Evolutionary conservation across 1,284 basidiomycete genomes (phyloP).

Genomic region (Anthracocystis setariae): DNA sequence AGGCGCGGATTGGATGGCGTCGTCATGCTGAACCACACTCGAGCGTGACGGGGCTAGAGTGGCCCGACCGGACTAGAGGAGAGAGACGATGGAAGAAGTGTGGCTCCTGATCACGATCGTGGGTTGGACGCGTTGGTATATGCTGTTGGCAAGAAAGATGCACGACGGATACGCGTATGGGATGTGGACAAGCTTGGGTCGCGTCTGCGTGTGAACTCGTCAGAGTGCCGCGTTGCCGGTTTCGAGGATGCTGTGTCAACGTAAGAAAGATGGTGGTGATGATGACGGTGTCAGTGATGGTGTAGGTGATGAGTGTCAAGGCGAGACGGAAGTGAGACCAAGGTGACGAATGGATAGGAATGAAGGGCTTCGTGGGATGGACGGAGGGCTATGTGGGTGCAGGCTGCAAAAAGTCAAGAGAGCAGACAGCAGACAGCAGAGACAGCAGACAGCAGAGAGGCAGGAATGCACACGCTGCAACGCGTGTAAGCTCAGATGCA

Average conservation of each 20-base stretch:
- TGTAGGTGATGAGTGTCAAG: neutral
- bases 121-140: constrained; percentile 13
- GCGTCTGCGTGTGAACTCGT: constrained; percentile 5
- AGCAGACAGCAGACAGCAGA: neutral
- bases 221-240: neutral
- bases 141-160: constrained; percentile 15
- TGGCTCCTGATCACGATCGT: neutral
- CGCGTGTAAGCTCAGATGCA: constrained; percentile 14
- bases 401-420: constrained; percentile 1
- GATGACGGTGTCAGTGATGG: neutral
- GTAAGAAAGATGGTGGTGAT: neutral
- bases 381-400: constrained; percentile 7
- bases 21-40: constrained; percentile 33
- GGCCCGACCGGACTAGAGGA: constrained; percentile 12
- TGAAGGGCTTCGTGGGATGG: constrained; percentile 6
- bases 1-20: constrained; percentile 46
- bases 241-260: neutral
- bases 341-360: neutral
- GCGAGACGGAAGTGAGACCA: constrained; percentile 1
- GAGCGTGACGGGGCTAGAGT: constrained; percentile 14
- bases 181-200: constrained; percentile 5
- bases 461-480: constrained; percentile 15
- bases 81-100: neutral
- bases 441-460: constrained; percentile 10
- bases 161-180: constrained; percentile 1